Conservation (phyloP, 1,284 basidiomycete species). For the Rhodotorula sp. region DNA sequence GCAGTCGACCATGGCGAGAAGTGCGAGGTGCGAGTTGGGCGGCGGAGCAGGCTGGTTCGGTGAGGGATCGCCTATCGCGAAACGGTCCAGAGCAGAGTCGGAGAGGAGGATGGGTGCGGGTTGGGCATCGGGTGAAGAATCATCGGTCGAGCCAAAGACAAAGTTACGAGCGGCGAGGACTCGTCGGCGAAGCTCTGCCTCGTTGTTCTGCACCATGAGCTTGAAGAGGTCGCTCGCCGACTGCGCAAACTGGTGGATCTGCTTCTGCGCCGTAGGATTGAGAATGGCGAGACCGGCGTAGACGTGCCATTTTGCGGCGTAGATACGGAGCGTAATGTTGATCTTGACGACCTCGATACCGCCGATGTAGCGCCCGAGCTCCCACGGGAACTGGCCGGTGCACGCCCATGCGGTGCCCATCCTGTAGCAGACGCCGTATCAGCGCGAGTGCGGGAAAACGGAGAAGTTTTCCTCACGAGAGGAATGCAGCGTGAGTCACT, state of each 20-base stretch:
- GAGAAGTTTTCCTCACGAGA: slow-evolving; percentile 63
- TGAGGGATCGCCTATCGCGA: slow-evolving; percentile 66
- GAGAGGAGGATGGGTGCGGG: slow-evolving; percentile 75
- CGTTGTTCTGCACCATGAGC: slow-evolving; percentile 83
- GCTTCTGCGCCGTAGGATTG: slow-evolving; percentile 84
- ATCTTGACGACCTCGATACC: slow-evolving; percentile 99
- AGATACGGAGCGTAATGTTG: slow-evolving; percentile 94
- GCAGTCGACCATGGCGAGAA: slow-evolving; percentile 99
- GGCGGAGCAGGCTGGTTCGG: slow-evolving; percentile 42
- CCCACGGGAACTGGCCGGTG: slow-evolving; percentile 85
- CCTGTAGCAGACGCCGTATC: slow-evolving; percentile 52
- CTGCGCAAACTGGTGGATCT: slow-evolving; percentile 86
- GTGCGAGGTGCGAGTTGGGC: slow-evolving; percentile 86
- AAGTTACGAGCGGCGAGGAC: slow-evolving; percentile 72
- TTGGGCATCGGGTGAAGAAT: slow-evolving; percentile 29
- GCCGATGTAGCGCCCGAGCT: slow-evolving; percentile 86
- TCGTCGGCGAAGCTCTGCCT: slow-evolving; percentile 64
- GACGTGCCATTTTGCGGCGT: slow-evolving; percentile 97
- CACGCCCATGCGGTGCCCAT: slow-evolving; percentile 97
- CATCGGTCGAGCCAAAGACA: slow-evolving; percentile 62
- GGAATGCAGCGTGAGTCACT: slow-evolving; percentile 94
- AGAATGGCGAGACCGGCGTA: slow-evolving; percentile 96
- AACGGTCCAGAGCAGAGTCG: slow-evolving; percentile 82
- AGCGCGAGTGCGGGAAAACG: neutral
- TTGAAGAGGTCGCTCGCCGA: slow-evolving; percentile 89